Evolutionary conservation across 2,329 filamentous ascomycete species (phyloP), one percentile per base, ranked within the genome.

Genomic region (Penicillium sumatraense): DNA sequence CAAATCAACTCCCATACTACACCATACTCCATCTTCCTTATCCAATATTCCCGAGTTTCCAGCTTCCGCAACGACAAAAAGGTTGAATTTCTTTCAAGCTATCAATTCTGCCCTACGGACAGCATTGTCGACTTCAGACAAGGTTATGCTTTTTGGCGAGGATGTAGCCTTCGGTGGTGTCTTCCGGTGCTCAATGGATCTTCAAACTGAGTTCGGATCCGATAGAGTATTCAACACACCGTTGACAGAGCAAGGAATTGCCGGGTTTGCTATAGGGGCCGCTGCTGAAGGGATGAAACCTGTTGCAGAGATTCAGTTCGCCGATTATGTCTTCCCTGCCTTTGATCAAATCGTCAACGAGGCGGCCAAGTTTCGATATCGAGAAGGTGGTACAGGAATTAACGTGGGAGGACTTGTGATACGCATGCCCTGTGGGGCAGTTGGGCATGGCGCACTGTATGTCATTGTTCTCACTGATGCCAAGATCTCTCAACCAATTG

Each of bases 141-240:
- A 88, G 16, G 91, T 96, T 20, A 79, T 98, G 53, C 83, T 99
- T 9, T 99, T 99, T 68, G 95, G 95, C 38, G 95, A 99, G 75
- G 95, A 99, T 71, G 92, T 99, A 7, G 91, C 95, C 13, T 99
- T 99, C 66, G 95, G 95, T 38, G 95, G 95, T 51, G 95, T 99
- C 14, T 99, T 99, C 70, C 85, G 95, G 53, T 97, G 92, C 76
- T 93, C 91, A 27, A 93, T 95, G 86, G 91, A 93, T 65, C 82
- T 99, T 14, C 87, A 91, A 27, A 89, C 92, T 59, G 91, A 91
- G 53, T 96, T 95, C 72, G 95, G 95, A 8, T 83, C 86, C 2
- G 89, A 95, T 54, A 83, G 95, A 54, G 93, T 99, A 29, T 99
- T 99, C 81, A 98, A 99, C 75, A 98, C 93, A 16, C 95, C 95